These are phyloP conservation scores for Trichomonas tenax DNA, from an alignment of 208 protist genomes.

Conservation along the genomic window DNA sequence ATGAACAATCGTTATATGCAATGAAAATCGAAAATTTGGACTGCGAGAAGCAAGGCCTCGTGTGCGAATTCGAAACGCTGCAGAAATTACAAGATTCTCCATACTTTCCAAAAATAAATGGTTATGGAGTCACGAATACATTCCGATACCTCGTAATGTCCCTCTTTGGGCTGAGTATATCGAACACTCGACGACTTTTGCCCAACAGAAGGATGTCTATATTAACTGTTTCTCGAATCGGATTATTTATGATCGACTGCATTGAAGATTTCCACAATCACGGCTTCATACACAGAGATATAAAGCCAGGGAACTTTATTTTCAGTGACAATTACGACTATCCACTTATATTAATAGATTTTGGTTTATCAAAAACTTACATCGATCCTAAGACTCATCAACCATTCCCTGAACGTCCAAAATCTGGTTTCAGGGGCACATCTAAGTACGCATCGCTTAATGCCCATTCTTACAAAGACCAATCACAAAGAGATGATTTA, in stretches of 20 bases:
- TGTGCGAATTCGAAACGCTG: neutral
- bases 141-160: neutral
- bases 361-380: neutral
- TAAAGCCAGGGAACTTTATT: neutral
- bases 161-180: neutral
- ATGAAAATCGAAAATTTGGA: neutral
- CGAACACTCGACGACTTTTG: neutral
- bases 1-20: neutral
- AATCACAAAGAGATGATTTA: neutral
- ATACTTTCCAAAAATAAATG: neutral
- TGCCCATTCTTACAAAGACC: neutral
- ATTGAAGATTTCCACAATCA: neutral
- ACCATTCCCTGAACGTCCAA: neutral
- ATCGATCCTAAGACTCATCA: neutral
- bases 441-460: neutral
- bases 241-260: neutral
- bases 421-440: neutral
- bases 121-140: neutral
- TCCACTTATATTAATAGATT: neutral
- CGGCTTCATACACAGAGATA: neutral
- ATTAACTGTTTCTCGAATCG: neutral
- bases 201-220: neutral
- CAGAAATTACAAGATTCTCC: neutral
- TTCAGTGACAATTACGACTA: neutral
- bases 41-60: neutral